Base-by-base conservation (phyloP, 164 flowering plant genomes). In the Chimonanthus salicifolius region DNA sequence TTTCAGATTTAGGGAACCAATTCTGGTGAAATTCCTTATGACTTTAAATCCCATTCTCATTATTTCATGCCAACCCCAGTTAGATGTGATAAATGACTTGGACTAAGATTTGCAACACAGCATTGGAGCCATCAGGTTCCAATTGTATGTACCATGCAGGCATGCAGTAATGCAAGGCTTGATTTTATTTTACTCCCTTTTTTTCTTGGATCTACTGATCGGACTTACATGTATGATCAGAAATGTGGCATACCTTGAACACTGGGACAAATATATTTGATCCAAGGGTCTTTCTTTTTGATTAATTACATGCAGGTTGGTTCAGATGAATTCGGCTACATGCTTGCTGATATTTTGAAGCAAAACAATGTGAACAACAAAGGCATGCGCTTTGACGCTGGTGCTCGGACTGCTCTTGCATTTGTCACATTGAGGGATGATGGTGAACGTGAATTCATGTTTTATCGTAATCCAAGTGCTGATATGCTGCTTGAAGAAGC, bases 401-500 rank as follows among this genome's bases (percentile, higher is more conserved):
- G 97, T 79, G 99, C 99, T 45, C 85, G 99, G 68, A 95, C 99
- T 70, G 99, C 98, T 77, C 85, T 95, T 75, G 99, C 99, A 69
- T 95, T 95, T 82, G 99, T 95, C 48, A 95, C 98, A 10, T 73
- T 95, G 77, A 88, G 80, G 74, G 82, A 79, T 43, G 93, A 88
- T 81, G 99, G 99, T 70, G 98, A 95, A 72, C 96, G 99, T 7
- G 97, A 95, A 60, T 95, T 95, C 86, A 95, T 95, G 99, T 95
- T 95, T 79, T 95, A 89, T 64, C 90, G 99, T 44, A 95, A 95
- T 71, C 99, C 99, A n/a, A 95, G 98, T 86, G 99, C 99, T 51
- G 98, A 95, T 84, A 95, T 95, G 99, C 83, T 95, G 74, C 94
- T 95, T 74, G 80, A 86, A 79, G 97, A 89, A 80, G 62, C 81